Base-by-base conservation (phyloP, 2,329 filamentous ascomycete genomes). In the Pseudogymnoascus sp. region DNA sequence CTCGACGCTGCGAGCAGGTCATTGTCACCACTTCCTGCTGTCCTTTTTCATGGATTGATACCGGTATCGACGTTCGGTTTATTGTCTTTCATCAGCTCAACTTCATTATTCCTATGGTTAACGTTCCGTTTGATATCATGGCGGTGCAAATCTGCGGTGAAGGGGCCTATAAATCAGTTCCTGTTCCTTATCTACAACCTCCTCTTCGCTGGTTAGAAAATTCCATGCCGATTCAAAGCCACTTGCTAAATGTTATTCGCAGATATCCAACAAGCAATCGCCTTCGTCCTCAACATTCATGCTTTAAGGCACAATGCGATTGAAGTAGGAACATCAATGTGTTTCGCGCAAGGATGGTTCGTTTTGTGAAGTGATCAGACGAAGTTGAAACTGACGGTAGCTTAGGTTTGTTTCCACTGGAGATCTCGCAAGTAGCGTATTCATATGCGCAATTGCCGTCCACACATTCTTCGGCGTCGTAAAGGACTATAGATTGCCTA, bases 141-240 rank as follows among this genome's bases (percentile, higher is more conserved):
- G 72, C 67, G 63, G 23, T 63, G 61, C 10, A 67, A 67, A 14
- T 57, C 62, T 1, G 63, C 43, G 16, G 23, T 60, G 5, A 63
- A 68, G 19, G 45, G 62, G 19, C 75, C 78, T 5, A 80, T 80
- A 0, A 90, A 89, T 68, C 88, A 90, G 73, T 88, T 90, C 70
- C 79, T 90, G 28, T 77, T 90, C 0, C 78, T 90, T 4, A 87
- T 90, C 65, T 83, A 88, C 72, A 90, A 90, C 71, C 80, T 90
- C 0, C 77, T 90, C 4, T 75, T 88, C 21, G 87, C 88, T 65
- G 7, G 39, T 41, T 3, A 41, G 39, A 41, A 6, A 41, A 41
- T 19, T 19, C 39, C n/a, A 41, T 41, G 39, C 16, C 2, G 39
- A 41, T 41, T 41, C 7, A 41, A 41, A 19, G 39, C n/a, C 39